These are phyloP conservation scores for Cymodocea nodosa DNA, from an alignment of 116 monocot genomes.

Conservation along the genomic window DNA sequence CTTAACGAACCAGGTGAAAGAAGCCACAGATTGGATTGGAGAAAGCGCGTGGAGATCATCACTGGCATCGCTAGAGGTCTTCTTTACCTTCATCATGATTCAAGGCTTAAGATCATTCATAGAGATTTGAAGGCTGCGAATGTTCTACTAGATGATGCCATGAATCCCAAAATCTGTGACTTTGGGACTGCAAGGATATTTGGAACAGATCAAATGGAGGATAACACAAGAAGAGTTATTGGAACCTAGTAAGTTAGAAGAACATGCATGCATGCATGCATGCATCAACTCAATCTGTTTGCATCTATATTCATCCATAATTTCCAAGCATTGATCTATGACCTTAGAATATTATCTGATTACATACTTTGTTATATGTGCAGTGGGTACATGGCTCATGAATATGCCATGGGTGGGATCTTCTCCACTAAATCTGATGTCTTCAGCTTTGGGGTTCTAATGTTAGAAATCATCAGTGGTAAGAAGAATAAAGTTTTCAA, in stretches of 20 bases:
- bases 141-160: too few species aligned
- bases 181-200: conserved; percentile 4
- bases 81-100: conserved; percentile 8
- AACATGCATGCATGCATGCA: background rate
- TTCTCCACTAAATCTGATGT: conserved; percentile 7
- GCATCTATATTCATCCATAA: background rate
- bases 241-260: conserved; percentile 4
- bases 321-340: too few species aligned
- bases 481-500: background rate
- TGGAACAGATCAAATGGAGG: background rate
- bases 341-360: background rate
- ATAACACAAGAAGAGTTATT: background rate
- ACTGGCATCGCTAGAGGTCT: conserved; percentile 4
- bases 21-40: background rate
- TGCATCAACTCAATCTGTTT: too few species aligned
- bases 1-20: background rate
- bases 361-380: background rate
- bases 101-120: background rate
- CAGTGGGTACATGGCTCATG: conserved; percentile 8
- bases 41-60: background rate
- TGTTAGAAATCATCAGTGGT: conserved; percentile 1
- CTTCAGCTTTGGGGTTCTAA: conserved; percentile 7
- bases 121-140: too few species aligned
- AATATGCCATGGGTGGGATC: conserved; percentile 3
- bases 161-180: background rate